These are phyloP conservation scores for Trametes pubescens DNA, from an alignment of 1,284 basidiomycete species.

Conservation along the genomic window DNA sequence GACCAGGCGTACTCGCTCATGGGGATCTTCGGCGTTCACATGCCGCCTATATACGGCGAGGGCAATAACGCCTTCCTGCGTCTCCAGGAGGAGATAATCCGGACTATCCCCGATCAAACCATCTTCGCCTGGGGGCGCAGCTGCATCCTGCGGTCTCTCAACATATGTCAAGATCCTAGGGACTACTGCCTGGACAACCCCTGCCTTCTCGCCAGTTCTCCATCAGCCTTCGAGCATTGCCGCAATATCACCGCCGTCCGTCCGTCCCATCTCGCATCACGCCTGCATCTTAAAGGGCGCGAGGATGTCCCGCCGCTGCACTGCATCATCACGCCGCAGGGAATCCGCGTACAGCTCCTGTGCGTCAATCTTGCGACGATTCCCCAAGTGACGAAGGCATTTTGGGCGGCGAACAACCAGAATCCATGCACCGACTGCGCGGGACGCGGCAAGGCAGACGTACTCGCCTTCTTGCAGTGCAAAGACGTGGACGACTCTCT, in stretches of 20 bases:
- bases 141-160: background rate
- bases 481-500: background rate
- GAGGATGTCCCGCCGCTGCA: background rate
- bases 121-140: slow-evolving; percentile 9
- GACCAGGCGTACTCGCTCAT: slow-evolving; percentile 19
- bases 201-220: background rate
- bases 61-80: slow-evolving; percentile 15
- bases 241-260: background rate
- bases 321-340: background rate
- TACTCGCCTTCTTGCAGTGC: background rate
- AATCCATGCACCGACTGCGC: background rate
- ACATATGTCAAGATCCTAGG: background rate
- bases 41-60: slow-evolving; percentile 16
- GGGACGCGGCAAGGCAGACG: background rate
- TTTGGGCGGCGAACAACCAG: background rate
- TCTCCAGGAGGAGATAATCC: slow-evolving; percentile 13
- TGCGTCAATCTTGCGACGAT: background rate
- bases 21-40: slow-evolving; percentile 15
- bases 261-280: background rate
- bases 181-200: background rate
- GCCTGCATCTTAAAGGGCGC: background rate
- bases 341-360: background rate
- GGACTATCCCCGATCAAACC: background rate
- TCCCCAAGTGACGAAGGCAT: background rate
- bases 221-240: background rate